These are phyloP conservation scores for Trichocladium antarcticum DNA, from an alignment of 495 filamentous ascomycete genomes.

Conservation along the genomic window DNA sequence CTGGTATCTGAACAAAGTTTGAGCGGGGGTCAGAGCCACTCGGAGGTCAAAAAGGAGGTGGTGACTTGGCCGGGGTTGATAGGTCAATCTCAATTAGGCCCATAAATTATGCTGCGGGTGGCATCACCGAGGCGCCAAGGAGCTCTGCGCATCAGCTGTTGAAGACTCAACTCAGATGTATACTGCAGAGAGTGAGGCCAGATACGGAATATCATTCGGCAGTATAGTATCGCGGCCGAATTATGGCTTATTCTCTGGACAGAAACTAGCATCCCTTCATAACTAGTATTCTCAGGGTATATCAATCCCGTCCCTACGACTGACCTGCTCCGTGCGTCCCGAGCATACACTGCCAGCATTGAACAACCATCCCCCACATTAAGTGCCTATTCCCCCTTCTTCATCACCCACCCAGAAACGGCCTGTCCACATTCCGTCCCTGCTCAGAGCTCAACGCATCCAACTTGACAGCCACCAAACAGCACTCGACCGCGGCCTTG, in stretches of 20 bases:
- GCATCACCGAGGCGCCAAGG: neutral
- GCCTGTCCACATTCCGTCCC: slow-evolving; percentile 54
- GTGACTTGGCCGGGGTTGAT: slow-evolving; percentile 1
- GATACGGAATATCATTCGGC: too few species aligned
- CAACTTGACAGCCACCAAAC: slow-evolving; percentile 70
- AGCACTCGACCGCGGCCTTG: slow-evolving; percentile 49
- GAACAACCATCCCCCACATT: too few species aligned
- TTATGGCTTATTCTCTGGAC: too few species aligned
- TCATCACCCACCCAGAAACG: slow-evolving; percentile 48
- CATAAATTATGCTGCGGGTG: neutral
- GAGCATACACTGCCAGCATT: too few species aligned
- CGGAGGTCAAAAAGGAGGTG: neutral
- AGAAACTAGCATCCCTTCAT: too few species aligned
- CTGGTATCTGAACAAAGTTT: neutral
- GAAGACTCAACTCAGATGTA: too few species aligned
- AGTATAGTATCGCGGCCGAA: too few species aligned
- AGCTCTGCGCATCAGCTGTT: neutral
- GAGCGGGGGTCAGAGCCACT: too few species aligned
- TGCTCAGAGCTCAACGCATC: slow-evolving; percentile 61
- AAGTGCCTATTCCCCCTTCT: neutral
- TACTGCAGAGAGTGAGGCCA: too few species aligned
- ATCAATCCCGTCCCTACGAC: too few species aligned
- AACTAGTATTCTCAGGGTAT: too few species aligned
- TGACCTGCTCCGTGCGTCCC: too few species aligned
- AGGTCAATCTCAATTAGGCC: slow-evolving; percentile 9